Evolutionary conservation across 306 rosid species (phyloP).

Genomic region (Vicia sativa): DNA sequence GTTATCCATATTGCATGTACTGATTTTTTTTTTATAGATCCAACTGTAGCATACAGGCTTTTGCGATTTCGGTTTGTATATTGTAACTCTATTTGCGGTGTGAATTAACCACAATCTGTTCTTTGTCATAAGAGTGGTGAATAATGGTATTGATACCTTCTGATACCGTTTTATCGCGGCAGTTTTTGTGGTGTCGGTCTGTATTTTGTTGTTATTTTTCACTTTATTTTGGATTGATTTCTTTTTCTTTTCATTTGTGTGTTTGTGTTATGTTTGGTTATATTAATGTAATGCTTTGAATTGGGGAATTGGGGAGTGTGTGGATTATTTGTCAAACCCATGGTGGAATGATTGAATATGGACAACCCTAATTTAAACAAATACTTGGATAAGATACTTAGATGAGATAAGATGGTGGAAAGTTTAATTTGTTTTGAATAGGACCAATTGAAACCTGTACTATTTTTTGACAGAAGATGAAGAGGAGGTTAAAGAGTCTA

Average conservation of each 20-base stretch:
- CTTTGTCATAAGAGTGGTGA: no score
- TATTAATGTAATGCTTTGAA: background rate
- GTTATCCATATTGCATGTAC: background rate
- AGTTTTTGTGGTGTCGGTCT: no score
- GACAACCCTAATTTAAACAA: slow-evolving; percentile 26
- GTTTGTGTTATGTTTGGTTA: slow-evolving; percentile 8
- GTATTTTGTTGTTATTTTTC: background rate
- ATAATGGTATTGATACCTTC: no score
- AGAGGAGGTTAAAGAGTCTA: slow-evolving; percentile 76
- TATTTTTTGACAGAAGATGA: slow-evolving; percentile 74
- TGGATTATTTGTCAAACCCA: background rate
- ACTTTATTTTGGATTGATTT: slow-evolving; percentile 9
- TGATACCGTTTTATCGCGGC: no score
- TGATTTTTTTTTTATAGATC: no score
- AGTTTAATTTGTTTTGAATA: slow-evolving; percentile 38
- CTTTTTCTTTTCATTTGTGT: slow-evolving; percentile 20
- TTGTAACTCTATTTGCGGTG: no score
- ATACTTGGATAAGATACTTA: background rate
- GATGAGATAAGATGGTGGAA: slow-evolving; percentile 35
- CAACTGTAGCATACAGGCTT: no score
- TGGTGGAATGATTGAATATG: slow-evolving; percentile 27
- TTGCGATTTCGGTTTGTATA: no score
- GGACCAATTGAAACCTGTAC: slow-evolving; percentile 41
- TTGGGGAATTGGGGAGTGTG: slow-evolving; percentile 30
- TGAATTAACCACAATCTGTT: no score